Evolutionary conservation across 192 early-diverging fungal genomes (phyloP), one percentile per base, ranked within the genome.

Genomic region (Jimgerdemannia lactiflua): DNA sequence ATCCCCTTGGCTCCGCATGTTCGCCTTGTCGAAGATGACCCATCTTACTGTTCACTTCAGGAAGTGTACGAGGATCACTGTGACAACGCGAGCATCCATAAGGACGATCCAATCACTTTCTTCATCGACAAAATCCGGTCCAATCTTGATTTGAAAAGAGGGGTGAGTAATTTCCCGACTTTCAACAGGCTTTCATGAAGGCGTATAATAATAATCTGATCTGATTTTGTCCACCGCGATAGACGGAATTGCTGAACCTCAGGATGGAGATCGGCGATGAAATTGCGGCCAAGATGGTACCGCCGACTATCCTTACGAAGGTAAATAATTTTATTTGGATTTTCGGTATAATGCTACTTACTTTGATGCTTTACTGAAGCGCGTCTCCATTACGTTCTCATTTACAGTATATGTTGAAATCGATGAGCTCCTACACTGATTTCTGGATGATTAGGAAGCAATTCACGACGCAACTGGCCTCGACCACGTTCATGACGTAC

Each of bases 21-120:
- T 42, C 94, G 98, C 9, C 87, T 99, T 19, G 92, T 99, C 4
- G 88, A 96, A 80, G 96, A 98, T 80, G 95, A 98, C 79, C 89
- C 95, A 4, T 93, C 93, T 11, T 93, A 97, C 69, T 88, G 90
- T 39, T 93, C 95, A 7, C 80, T 99, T 39, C 95, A 98, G 75
- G 95, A 98, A 65, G 92, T 99, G 59, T 99, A 93, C 80, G 97
- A 98, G 80, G 87, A 92, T 39, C 89, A 98, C 75, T 97, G 96
- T 67, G 86, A 88, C 54, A 84, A 81, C 67, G 79, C 79, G 59
- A 89, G 92, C 19, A 90, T 93, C 39, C 87, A 93, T 73, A 96
- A 95, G 79, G 96, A 99, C 79, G 95, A 93, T 65, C 93, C 95
- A 1, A 91, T 94, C 41, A 88, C 95, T 67, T 93, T 90, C 80